Percentiles rank a stretch among this genome's conserved stretches.
Conservation (phyloP, 2,329 filamentous ascomycete species). For the Penicillium brevicompactum region DNA sequence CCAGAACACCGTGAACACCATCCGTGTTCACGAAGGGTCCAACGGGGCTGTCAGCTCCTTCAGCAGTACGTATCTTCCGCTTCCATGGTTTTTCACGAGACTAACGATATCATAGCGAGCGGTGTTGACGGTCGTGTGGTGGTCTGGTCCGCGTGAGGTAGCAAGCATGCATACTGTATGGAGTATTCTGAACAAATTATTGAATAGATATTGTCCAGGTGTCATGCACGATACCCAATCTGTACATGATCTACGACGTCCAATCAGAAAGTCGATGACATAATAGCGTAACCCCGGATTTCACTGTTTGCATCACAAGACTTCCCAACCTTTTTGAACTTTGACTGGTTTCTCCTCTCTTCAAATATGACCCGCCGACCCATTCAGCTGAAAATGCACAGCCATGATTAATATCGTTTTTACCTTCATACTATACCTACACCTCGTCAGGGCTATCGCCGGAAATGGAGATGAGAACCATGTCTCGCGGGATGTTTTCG, state of each 20-base stretch:
- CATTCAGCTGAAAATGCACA: neutral
- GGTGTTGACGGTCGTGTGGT: conserved; percentile 82
- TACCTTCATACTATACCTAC: neutral
- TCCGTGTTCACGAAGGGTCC: conserved; percentile 72
- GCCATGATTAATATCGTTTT: conserved; percentile 4
- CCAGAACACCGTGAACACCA: conserved; percentile 90
- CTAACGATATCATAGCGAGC: conserved; percentile 59
- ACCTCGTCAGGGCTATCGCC: neutral
- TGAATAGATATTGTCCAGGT: neutral
- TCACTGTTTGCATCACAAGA: conserved; percentile 2
- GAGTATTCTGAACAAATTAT: neutral
- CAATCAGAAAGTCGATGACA: conserved; percentile 9
- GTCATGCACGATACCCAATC: neutral
- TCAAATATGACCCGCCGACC: neutral
- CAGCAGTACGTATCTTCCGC: conserved; percentile 66
- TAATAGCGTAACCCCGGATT: conserved; percentile 12
- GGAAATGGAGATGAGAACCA: conserved; percentile 8
- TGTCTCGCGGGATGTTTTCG: conserved; percentile 68
- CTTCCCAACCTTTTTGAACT: neutral
- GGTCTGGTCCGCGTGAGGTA: conserved; percentile 66
- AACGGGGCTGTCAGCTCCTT: conserved; percentile 73
- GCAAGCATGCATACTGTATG: neutral
- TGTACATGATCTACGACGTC: neutral
- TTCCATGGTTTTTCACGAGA: conserved; percentile 14
- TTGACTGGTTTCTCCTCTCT: neutral